These are phyloP conservation scores for Quercus lobata DNA, from an alignment of 331 rosid species.

Conservation along the genomic window DNA sequence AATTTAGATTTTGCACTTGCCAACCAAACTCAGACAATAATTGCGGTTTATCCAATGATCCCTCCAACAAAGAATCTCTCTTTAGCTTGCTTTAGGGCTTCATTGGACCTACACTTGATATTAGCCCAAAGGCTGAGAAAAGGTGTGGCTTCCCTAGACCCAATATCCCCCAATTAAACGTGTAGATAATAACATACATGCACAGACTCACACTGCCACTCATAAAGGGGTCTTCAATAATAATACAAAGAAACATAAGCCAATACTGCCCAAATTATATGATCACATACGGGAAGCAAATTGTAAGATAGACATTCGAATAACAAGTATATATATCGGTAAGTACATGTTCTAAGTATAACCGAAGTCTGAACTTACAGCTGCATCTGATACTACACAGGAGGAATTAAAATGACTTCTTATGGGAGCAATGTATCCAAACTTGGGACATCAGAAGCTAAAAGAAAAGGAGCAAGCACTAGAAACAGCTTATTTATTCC, in stretches of 20 bases:
- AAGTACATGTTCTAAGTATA: constrained; percentile 3
- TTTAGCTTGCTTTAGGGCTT: background rate
- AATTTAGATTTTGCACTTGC: background rate
- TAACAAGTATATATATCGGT: background rate
- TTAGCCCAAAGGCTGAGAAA: no score
- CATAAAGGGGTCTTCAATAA: background rate
- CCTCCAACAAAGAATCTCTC: background rate
- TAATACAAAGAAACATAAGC: background rate
- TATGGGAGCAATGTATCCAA: constrained; percentile 29
- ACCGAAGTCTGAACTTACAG: constrained; percentile 11
- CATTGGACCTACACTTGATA: background rate
- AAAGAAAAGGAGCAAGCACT: constrained; percentile 25
- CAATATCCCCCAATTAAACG: background rate
- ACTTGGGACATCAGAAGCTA: no score
- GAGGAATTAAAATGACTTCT: constrained; percentile 22
- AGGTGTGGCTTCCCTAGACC: background rate
- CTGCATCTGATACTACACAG: constrained; percentile 50
- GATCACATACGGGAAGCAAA: background rate
- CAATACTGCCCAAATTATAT: background rate
- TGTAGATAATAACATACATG: background rate
- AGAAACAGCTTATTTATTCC: constrained; percentile 26
- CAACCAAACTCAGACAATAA: background rate
- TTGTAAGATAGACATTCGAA: background rate
- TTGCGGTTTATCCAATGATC: background rate
- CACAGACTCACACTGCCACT: background rate